phyloP scores from a whole-genome alignment of 2,329 filamentous ascomycete species.

The Clonostachys solani region DNA sequence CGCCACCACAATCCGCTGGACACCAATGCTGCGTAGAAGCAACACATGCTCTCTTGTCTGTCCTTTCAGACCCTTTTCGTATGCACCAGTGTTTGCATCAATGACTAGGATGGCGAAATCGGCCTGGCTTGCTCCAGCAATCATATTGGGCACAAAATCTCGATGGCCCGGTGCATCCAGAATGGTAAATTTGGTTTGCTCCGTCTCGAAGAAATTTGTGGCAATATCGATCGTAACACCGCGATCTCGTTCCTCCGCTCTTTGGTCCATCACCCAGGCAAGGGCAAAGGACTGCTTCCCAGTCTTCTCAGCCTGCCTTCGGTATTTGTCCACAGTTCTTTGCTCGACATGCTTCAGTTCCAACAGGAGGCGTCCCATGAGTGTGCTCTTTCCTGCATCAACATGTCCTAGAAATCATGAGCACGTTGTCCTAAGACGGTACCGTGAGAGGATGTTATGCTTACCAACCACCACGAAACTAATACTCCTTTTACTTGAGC shows the following conservation, averaged over 20 bases:
- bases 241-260: conserved; percentile 79
- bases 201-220: conserved; percentile 89
- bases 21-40: conserved; percentile 83
- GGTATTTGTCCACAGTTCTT: conserved; percentile 81
- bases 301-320: conserved; percentile 82
- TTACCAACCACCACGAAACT: conserved; percentile 91
- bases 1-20: conserved; percentile 82
- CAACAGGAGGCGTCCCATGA: conserved; percentile 91
- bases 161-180: conserved; percentile 91
- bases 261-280: conserved; percentile 94
- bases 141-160: conserved; percentile 99
- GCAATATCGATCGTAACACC: conserved; percentile 97
- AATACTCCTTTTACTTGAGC: conserved; percentile 71
- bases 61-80: conserved; percentile 88
- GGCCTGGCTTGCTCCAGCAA: conserved; percentile 90
- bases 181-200: conserved; percentile 84
- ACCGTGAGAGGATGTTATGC: conserved; percentile 14
- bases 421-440: not conserved
- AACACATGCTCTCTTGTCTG: conserved; percentile 94
- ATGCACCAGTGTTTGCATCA: conserved; percentile 84
- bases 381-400: conserved; percentile 93
- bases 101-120: conserved; percentile 95
- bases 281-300: conserved; percentile 95
- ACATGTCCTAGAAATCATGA: conserved; percentile 68
- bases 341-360: conserved; percentile 87